phyloP scores from a whole-genome alignment of 257 asterid species.

The Linderniella brevidens region DNA sequence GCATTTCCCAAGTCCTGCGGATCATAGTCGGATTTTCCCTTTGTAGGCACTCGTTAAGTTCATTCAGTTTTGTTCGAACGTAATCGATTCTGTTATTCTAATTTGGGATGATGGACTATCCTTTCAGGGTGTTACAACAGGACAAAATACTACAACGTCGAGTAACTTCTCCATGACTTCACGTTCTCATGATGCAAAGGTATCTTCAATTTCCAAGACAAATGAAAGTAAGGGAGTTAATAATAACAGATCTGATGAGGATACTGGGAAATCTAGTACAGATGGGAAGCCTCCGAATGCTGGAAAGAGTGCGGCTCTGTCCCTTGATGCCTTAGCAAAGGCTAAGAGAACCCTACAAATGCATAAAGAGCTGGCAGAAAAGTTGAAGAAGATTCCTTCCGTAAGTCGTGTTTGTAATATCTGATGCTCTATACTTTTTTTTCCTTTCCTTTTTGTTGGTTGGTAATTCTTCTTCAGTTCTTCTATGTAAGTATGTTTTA shows the following conservation, averaged over 20 bases:
- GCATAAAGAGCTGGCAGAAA: slow-evolving; percentile 66
- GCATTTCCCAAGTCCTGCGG: too few relatives aligned
- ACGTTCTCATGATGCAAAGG: slow-evolving; percentile 49
- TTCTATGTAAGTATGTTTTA: too few relatives aligned
- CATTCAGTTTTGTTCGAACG: neutral
- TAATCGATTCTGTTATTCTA: neutral
- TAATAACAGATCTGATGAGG: slow-evolving; percentile 97
- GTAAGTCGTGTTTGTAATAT: slow-evolving; percentile 29
- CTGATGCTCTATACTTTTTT: too few relatives aligned
- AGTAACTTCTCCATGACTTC: slow-evolving; percentile 23
- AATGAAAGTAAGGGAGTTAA: slow-evolving; percentile 99
- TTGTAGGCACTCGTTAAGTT: neutral
- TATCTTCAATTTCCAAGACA: slow-evolving; percentile 79
- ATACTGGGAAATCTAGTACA: slow-evolving; percentile 99
- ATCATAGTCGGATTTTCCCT: neutral
- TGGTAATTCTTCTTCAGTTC: too few relatives aligned
- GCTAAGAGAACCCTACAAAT: slow-evolving; percentile 71
- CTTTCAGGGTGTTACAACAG: slow-evolving; percentile 52
- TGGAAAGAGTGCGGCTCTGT: slow-evolving; percentile 55
- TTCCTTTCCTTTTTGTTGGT: too few relatives aligned
- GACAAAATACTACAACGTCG: slow-evolving; percentile 24
- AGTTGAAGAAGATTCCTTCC: slow-evolving; percentile 54
- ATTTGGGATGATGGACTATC: slow-evolving; percentile 7
- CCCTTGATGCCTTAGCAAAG: slow-evolving; percentile 81
- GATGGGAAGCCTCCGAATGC: slow-evolving; percentile 72